These are phyloP conservation scores for Collybia mongolica DNA, from an alignment of 768 basidiomycete species.

Conservation along the genomic window DNA sequence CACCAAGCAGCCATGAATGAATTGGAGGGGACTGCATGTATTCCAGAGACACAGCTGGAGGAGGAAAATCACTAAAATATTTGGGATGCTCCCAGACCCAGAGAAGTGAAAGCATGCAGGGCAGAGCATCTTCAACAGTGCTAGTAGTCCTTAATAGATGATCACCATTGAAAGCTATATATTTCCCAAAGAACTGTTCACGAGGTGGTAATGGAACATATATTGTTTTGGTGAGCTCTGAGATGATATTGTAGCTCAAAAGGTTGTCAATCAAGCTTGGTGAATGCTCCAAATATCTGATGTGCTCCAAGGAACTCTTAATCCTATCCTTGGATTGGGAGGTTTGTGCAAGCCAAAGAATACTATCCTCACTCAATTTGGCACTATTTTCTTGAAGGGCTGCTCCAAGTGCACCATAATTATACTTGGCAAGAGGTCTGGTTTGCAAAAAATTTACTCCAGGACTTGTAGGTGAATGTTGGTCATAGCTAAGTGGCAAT, in stretches of 20 bases:
- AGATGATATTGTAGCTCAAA: neutral
- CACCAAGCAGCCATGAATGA: constrained; percentile 1
- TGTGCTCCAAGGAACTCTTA: neutral
- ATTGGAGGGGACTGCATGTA: neutral
- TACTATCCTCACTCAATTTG: neutral
- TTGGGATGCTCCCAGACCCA: neutral
- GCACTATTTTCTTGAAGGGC: too few species aligned
- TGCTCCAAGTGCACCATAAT: neutral
- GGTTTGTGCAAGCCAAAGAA: neutral
- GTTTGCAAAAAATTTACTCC: neutral
- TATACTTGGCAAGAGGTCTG: neutral
- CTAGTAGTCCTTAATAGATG: neutral
- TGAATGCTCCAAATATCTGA: neutral
- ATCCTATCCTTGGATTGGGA: neutral
- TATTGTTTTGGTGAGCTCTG: neutral
- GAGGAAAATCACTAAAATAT: neutral
- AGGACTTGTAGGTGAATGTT: neutral
- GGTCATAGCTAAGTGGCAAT: neutral
- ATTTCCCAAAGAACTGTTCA: neutral
- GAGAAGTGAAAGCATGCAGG: neutral
- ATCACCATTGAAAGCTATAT: neutral
- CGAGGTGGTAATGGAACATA: neutral
- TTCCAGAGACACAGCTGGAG: neutral
- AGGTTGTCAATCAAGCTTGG: neutral
- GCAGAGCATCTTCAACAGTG: neutral